Evolutionary conservation across 768 basidiomycete species (phyloP).

Genomic region (Serendipita indica): DNA sequence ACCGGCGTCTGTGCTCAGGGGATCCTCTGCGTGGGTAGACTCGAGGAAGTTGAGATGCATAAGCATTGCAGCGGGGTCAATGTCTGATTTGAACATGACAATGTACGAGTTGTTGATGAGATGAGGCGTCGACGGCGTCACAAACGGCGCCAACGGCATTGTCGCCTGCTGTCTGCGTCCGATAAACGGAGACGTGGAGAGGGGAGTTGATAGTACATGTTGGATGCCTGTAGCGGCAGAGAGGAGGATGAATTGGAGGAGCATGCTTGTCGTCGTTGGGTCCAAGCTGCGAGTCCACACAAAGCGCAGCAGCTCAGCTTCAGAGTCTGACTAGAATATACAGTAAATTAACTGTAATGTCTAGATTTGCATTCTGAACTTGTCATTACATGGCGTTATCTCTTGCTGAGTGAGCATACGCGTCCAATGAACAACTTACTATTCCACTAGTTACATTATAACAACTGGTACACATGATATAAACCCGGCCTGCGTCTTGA

Average conservation of each 20-base stretch:
- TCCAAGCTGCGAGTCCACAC: not conserved
- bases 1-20: slow-evolving; percentile 35
- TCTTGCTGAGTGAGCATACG: no score
- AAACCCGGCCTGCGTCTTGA: no score
- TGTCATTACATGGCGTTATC: not conserved
- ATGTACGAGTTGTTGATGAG: slow-evolving; percentile 84
- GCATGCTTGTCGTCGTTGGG: slow-evolving; percentile 19
- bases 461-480: no score
- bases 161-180: slow-evolving; percentile 27
- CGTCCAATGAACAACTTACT: no score
- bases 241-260: slow-evolving; percentile 25
- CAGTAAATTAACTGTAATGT: not conserved
- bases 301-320: not conserved
- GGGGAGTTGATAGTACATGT: slow-evolving; percentile 27
- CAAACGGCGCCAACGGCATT: slow-evolving; percentile 44
- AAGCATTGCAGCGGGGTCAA: slow-evolving; percentile 40
- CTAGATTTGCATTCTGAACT: no score
- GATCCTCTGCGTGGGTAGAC: slow-evolving; percentile 39
- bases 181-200: slow-evolving; percentile 29
- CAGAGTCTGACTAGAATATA: not conserved
- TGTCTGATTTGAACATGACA: slow-evolving; percentile 66
- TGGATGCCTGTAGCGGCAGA: slow-evolving; percentile 28
- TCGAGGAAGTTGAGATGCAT: slow-evolving; percentile 73
- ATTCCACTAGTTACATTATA: no score
- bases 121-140: slow-evolving; percentile 16